Evolutionary conservation across 495 filamentous ascomycete species (phyloP).

Genomic region (Tetracladium setigerum): DNA sequence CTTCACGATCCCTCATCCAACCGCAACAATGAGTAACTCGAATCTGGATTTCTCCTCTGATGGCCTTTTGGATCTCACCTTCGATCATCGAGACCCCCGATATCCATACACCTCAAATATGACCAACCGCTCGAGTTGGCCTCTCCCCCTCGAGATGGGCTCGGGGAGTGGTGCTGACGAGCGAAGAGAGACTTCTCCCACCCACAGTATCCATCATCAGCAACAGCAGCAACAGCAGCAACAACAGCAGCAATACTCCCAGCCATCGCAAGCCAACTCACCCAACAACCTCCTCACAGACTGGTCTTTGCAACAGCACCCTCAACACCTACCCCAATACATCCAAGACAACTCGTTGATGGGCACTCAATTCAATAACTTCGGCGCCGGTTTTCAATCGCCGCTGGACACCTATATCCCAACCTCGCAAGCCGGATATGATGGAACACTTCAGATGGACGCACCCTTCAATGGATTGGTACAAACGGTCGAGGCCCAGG

Average conservation of each 20-base stretch:
- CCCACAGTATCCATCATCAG: constrained; percentile 23
- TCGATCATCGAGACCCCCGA: constrained; percentile 44
- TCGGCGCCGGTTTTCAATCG: constrained; percentile 37
- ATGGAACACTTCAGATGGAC: constrained; percentile 57
- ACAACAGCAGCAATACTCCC: constrained; percentile 21
- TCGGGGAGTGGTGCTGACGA: constrained; percentile 17
- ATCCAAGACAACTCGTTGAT: constrained; percentile 42
- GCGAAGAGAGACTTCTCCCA: constrained; percentile 17
- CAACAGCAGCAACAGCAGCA: constrained; percentile 36
- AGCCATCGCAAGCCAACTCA: constrained; percentile 25
- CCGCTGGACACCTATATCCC: constrained; percentile 65
- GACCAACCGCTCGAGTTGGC: constrained; percentile 21
- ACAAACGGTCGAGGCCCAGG: constrained; percentile 53
- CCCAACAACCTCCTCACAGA: constrained; percentile 37
- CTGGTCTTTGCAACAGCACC: constrained; percentile 41
- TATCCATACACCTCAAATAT: constrained; percentile 37
- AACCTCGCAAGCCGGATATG: constrained; percentile 57
- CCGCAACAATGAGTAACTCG: constrained; percentile 35
- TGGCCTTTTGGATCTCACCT: constrained; percentile 46
- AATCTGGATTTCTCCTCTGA: constrained; percentile 45
- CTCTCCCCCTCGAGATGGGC: constrained; percentile 22
- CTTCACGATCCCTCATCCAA: constrained; percentile 16
- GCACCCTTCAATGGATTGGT: constrained; percentile 53
- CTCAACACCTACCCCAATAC: constrained; percentile 44
- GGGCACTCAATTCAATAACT: constrained; percentile 34